Conservation (phyloP, 352 stramenopile genomes). For the Pythium grandisporangium region DNA sequence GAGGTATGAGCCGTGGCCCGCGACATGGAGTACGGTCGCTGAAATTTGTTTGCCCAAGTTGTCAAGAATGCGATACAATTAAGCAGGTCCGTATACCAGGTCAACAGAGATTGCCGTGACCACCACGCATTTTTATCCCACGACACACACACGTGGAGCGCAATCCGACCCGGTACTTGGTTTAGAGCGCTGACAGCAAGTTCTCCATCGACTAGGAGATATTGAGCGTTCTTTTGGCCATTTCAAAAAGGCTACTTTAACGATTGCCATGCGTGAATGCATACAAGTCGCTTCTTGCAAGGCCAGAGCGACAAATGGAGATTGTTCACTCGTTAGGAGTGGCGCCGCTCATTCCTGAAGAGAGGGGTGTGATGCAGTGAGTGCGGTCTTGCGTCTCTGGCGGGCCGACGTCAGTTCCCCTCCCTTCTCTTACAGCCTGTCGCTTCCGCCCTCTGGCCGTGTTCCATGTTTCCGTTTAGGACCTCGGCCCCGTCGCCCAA, state of each 20-base stretch:
- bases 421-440: no score
- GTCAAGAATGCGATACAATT: constrained; percentile 57
- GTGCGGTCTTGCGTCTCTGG: no score
- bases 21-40: constrained; percentile 73
- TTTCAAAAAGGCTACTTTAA: constrained; percentile 49
- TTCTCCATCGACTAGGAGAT: constrained; percentile 90
- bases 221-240: constrained; percentile 74
- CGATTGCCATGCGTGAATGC: constrained; percentile 50
- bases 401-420: no score
- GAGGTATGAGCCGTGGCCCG: constrained; percentile 17
- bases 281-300: constrained; percentile 75
- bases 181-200: constrained; percentile 54
- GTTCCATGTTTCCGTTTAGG: no score
- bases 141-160: constrained; percentile 61
- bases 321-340: constrained; percentile 47
- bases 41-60: constrained; percentile 61
- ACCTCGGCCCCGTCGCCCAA: no score
- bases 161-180: constrained; percentile 68
- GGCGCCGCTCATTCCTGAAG: constrained; percentile 44
- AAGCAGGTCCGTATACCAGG: constrained; percentile 79
- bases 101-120: constrained; percentile 66
- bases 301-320: constrained; percentile 77
- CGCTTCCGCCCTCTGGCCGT: no score
- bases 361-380: no score
- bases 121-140: constrained; percentile 80